phyloP scores from a whole-genome alignment of 2,329 filamentous ascomycete genomes.

The Botrytis medusae region DNA sequence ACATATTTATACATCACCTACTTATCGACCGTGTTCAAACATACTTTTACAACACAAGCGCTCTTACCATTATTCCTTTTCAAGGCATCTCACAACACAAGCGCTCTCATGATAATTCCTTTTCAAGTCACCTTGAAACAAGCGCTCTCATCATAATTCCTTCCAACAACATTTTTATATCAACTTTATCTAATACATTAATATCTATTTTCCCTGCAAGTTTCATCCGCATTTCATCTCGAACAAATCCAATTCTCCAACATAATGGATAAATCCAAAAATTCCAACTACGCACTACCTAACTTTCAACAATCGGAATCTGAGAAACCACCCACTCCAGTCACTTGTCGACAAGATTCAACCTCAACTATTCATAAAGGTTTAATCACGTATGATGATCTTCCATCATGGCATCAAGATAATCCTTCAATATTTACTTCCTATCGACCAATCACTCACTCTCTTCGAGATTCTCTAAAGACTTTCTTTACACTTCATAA shows the following conservation, averaged over 20 bases:
- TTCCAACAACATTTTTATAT: neutral
- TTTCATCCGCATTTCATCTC: neutral
- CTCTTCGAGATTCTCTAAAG: neutral
- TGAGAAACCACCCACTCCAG: neutral
- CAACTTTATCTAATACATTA: neutral
- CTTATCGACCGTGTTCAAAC: neutral
- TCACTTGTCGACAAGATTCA: too few species aligned
- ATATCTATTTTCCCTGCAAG: neutral
- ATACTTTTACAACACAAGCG: neutral
- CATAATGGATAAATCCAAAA: neutral
- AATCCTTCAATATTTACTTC: constrained; percentile 11
- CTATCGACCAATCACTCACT: constrained; percentile 12
- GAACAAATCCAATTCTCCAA: neutral
- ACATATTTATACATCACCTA: neutral
- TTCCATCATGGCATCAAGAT: constrained; percentile 18
- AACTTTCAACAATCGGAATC: neutral
- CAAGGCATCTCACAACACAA: neutral
- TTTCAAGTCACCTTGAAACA: neutral
- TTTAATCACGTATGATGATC: constrained; percentile 15
- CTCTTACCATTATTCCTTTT: neutral
- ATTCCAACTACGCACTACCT: neutral
- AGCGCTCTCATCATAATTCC: neutral
- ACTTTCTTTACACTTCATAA: constrained; percentile 5
- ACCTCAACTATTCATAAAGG: too few species aligned
- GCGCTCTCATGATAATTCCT: neutral